Evolutionary conservation across 306 rosid species (phyloP).

Genomic region (Crataegus laevigata): DNA sequence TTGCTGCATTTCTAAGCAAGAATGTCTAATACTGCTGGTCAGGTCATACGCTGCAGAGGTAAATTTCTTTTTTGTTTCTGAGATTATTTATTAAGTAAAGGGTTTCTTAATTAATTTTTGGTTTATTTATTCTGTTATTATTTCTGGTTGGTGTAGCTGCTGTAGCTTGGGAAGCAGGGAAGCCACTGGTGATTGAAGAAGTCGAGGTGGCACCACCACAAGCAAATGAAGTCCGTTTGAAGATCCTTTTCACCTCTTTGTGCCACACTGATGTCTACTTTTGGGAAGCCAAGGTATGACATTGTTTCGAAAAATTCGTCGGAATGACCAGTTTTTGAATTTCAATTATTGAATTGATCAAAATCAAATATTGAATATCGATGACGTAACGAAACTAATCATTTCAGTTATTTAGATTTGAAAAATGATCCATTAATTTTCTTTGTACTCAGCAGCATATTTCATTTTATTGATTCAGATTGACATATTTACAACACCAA

Average conservation of each 20-base stretch:
- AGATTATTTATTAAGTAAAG: neutral
- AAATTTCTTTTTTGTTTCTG: neutral
- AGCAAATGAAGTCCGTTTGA: conserved; percentile 25
- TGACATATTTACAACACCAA: too few relatives aligned
- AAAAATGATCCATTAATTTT: too few relatives aligned
- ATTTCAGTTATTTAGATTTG: too few relatives aligned
- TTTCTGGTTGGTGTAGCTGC: conserved; percentile 14
- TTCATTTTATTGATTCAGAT: too few relatives aligned
- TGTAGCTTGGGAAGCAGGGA: conserved; percentile 34
- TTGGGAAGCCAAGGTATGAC: conserved; percentile 33
- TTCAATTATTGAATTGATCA: too few relatives aligned
- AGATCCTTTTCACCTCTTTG: conserved; percentile 24
- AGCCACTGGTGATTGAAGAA: conserved; percentile 31
- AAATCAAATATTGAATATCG: too few relatives aligned
- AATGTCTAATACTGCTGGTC: conserved; percentile 22
- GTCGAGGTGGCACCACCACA: conserved; percentile 36
- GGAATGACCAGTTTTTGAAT: neutral
- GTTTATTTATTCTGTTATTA: neutral
- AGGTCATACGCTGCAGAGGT: conserved; percentile 33
- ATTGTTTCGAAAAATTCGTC: neutral
- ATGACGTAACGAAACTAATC: too few relatives aligned
- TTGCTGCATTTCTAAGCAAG: neutral
- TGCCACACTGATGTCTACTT: conserved; percentile 31
- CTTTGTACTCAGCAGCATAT: too few relatives aligned
- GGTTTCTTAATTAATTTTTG: neutral